Evolutionary conservation across 2,329 filamentous ascomycete genomes (phyloP).

Genomic region (Aspergillus sergii): DNA sequence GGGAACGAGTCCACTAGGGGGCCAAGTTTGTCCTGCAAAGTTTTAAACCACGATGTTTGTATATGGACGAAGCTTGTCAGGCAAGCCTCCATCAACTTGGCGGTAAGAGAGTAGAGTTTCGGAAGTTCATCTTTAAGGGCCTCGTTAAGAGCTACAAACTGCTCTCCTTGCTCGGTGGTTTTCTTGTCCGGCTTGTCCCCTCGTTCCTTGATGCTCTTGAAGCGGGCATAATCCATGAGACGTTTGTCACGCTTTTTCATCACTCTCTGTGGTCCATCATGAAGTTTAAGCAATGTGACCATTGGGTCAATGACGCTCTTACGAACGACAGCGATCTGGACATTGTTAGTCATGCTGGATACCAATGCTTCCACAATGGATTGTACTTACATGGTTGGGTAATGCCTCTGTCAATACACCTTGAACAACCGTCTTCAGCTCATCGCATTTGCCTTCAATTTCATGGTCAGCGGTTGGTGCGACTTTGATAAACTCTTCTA

Average conservation of each 20-base stretch:
- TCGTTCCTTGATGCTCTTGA: constrained; percentile 72
- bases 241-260: constrained; percentile 95
- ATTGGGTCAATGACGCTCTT: constrained; percentile 86
- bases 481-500: constrained; percentile 77
- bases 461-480: constrained; percentile 74
- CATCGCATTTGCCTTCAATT: constrained; percentile 90
- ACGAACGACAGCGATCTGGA: constrained; percentile 65
- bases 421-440: constrained; percentile 82
- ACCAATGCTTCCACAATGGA: neutral
- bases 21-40: constrained; percentile 82
- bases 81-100: constrained; percentile 80
- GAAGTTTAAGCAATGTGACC: constrained; percentile 74
- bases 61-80: constrained; percentile 82
- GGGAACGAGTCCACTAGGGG: constrained; percentile 70
- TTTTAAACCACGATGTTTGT: constrained; percentile 78
- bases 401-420: constrained; percentile 83
- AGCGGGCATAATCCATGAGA: constrained; percentile 84
- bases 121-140: constrained; percentile 91
- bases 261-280: constrained; percentile 80
- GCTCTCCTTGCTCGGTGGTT: constrained; percentile 78
- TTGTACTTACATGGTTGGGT: constrained; percentile 70
- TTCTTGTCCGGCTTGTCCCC: constrained; percentile 89
- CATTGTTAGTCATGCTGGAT: constrained; percentile 7
- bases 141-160: constrained; percentile 89
- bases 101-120: constrained; percentile 77